Evolutionary conservation across 1,284 basidiomycete species (phyloP).

Genomic region (Hemileia vastatrix): DNA sequence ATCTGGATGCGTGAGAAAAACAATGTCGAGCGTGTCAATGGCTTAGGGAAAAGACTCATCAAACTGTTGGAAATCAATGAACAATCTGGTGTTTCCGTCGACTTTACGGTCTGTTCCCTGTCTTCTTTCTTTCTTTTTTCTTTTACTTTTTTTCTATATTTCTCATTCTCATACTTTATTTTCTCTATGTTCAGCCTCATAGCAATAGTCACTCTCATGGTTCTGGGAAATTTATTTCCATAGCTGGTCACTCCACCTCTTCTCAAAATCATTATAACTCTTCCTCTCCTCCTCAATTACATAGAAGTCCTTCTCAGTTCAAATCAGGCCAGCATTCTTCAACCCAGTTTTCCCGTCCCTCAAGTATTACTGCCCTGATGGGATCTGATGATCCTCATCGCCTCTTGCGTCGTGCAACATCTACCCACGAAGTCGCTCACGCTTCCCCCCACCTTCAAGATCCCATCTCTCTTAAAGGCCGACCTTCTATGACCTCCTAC

Average conservation of each 20-base stretch:
- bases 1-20: conserved; percentile 74
- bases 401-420: too few relatives aligned
- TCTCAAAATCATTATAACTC: conserved; percentile 1
- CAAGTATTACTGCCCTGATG: too few relatives aligned
- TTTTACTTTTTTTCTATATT: neutral
- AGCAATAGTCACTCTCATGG: conserved; percentile 5
- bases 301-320: too few relatives aligned
- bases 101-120: conserved; percentile 2
- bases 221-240: conserved; percentile 7
- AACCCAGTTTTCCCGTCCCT: too few relatives aligned
- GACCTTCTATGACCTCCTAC: too few relatives aligned
- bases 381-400: too few relatives aligned
- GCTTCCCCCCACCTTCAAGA: too few relatives aligned
- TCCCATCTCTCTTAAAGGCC: too few relatives aligned
- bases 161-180: neutral
- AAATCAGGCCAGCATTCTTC: too few relatives aligned
- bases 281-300: neutral
- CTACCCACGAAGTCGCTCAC: too few relatives aligned
- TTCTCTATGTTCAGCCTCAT: conserved; percentile 1
- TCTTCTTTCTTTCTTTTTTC: neutral
- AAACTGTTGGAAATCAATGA: conserved; percentile 70
- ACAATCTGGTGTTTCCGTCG: conserved; percentile 10
- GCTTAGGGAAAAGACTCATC: conserved; percentile 67
- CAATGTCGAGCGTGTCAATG: conserved; percentile 70
- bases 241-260: too few relatives aligned